Conservation (phyloP, 768 basidiomycete species). For the Hemileccinum rubropunctum region DNA sequence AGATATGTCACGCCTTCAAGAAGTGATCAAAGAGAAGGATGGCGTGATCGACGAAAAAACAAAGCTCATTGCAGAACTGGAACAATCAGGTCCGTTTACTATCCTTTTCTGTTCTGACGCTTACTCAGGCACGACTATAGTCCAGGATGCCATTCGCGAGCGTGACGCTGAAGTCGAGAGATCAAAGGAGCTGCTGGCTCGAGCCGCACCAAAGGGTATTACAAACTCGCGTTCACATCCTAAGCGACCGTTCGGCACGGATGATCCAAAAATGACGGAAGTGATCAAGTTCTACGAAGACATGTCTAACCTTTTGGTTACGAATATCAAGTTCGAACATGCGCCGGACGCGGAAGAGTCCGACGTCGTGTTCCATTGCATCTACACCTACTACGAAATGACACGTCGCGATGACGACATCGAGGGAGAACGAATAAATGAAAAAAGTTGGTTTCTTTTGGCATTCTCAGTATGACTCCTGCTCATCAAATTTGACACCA, state of each 20-base stretch:
- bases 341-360: slow-evolving; percentile 20
- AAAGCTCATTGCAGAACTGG: slow-evolving; percentile 43
- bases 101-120: not conserved
- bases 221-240: slow-evolving; percentile 34
- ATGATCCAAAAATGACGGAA: slow-evolving; percentile 57
- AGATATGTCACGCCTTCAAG: slow-evolving; percentile 45
- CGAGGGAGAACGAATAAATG: slow-evolving; percentile 33
- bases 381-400: slow-evolving; percentile 53
- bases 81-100: slow-evolving; percentile 44
- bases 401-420: slow-evolving; percentile 26
- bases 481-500: slow-evolving; percentile 5
- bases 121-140: slow-evolving; percentile 33
- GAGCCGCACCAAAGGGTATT: slow-evolving; percentile 41
- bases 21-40: slow-evolving; percentile 43
- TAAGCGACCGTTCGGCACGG: slow-evolving; percentile 35
- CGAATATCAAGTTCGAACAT: slow-evolving; percentile 51
- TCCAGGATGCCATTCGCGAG: slow-evolving; percentile 49
- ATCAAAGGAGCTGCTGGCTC: slow-evolving; percentile 41
- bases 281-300: slow-evolving; percentile 83
- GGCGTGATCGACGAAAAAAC: slow-evolving; percentile 42
- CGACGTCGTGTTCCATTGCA: slow-evolving; percentile 66
- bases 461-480: not conserved
- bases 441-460: slow-evolving; percentile 29
- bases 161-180: slow-evolving; percentile 64
- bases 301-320: slow-evolving; percentile 74